These are phyloP conservation scores for Coelastrella sp. DNA, from an alignment of 139 green algal species.

Conservation along the genomic window DNA sequence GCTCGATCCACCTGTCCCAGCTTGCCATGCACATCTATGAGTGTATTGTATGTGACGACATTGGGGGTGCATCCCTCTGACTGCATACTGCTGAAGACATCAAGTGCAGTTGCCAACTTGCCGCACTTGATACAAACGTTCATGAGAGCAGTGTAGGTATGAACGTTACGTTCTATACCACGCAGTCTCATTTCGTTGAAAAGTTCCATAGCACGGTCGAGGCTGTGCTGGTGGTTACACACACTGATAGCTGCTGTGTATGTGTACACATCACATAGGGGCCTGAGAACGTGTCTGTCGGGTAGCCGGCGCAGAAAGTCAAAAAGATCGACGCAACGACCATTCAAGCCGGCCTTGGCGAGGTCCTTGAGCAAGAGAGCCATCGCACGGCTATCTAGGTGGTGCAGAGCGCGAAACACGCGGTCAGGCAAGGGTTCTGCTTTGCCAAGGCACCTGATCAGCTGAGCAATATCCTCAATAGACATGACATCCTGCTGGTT, in stretches of 20 bases:
- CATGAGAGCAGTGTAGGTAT: constrained; percentile 80
- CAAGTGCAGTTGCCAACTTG: constrained; percentile 72
- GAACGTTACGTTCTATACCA: constrained; percentile 81
- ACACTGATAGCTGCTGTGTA: constrained; percentile 88
- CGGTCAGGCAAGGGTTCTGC: constrained; percentile 64
- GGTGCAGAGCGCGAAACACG: constrained; percentile 72
- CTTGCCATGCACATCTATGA: constrained; percentile 82
- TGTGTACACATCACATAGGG: constrained; percentile 83
- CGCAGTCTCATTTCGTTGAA: constrained; percentile 75
- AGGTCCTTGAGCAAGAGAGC: constrained; percentile 87
- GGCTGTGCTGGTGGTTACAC: constrained; percentile 82
- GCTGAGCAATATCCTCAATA: constrained; percentile 59
- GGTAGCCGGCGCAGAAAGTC: constrained; percentile 75
- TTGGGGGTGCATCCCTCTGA: constrained; percentile 62
- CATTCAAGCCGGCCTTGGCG: constrained; percentile 62
- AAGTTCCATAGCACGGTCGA: constrained; percentile 81
- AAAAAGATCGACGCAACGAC: constrained; percentile 82
- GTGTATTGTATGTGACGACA: constrained; percentile 75
- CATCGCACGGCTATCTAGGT: constrained; percentile 79
- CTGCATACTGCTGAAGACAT: constrained; percentile 80
- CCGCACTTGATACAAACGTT: constrained; percentile 73
- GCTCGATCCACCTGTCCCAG: constrained; percentile 78
- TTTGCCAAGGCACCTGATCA: constrained; percentile 54
- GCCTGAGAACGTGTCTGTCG: constrained; percentile 59
- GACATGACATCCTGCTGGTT: constrained; percentile 49